A percentile compares a stretch with the other conserved stretches of the same genome.
These are phyloP conservation scores for Choanephora cucurbitarum DNA, from an alignment of 371 early-diverging fungal species.

Conservation along the genomic window DNA sequence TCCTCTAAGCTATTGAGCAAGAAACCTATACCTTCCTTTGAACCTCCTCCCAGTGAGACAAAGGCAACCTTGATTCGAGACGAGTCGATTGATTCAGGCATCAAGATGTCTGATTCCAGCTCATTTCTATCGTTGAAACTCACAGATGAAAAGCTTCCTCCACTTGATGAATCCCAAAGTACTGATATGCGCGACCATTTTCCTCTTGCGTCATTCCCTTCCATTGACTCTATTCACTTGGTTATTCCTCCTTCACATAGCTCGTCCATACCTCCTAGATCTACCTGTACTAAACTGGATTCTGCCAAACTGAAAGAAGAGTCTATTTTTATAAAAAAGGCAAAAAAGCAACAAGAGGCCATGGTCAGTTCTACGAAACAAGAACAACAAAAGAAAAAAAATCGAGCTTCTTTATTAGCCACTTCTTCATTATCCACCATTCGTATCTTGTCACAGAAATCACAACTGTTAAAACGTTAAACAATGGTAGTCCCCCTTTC, in stretches of 20 bases:
- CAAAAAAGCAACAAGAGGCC: background rate
- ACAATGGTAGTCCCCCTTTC: slow-evolving; percentile 10
- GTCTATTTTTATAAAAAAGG: background rate
- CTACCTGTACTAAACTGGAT: background rate
- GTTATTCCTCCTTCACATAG: background rate
- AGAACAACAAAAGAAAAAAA: slow-evolving; percentile 9
- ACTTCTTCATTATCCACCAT: slow-evolving; percentile 22
- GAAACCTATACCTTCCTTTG: no score
- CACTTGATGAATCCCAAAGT: background rate
- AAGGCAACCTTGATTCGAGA: background rate
- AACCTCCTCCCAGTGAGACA: background rate
- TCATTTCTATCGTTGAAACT: no score
- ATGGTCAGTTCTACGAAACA: background rate
- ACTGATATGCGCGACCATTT: no score
- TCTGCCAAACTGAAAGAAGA: background rate
- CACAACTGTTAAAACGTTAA: slow-evolving; percentile 24
- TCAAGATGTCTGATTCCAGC: no score
- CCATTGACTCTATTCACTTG: background rate
- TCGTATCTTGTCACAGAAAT: slow-evolving; percentile 22
- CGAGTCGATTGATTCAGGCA: no score
- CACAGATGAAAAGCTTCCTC: no score
- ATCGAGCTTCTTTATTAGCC: slow-evolving; percentile 15
- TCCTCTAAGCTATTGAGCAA: no score
- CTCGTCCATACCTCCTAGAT: background rate
- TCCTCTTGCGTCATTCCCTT: background rate